Percentiles rank a stretch among this genome's conserved stretches.
Conservation (phyloP, 768 basidiomycete genomes). For the Clitopilus hobsonii region DNA sequence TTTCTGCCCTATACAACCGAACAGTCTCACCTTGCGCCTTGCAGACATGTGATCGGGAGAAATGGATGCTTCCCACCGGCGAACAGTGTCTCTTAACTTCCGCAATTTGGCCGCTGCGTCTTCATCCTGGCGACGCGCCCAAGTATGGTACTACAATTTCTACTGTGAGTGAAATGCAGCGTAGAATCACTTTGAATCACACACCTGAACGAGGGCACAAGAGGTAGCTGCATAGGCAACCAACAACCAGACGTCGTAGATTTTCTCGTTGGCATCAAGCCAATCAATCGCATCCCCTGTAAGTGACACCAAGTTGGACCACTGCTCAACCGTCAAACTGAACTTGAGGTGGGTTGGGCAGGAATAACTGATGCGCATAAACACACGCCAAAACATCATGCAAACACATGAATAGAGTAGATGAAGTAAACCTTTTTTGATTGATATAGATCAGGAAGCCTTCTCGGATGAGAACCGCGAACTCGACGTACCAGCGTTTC, state of each 20-base stretch:
- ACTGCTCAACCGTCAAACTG: slow-evolving; percentile 72
- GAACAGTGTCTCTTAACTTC: slow-evolving; percentile 78
- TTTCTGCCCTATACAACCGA: slow-evolving; percentile 1
- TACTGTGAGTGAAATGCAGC: slow-evolving; percentile 3
- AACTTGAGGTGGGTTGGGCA: slow-evolving; percentile 90
- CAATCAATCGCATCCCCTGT: slow-evolving; percentile 86
- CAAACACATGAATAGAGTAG: slow-evolving; percentile 83
- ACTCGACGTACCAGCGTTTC: slow-evolving; percentile 55
- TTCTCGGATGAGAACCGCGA: neutral
- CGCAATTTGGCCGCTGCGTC: slow-evolving; percentile 71
- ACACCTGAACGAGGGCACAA: slow-evolving; percentile 87
- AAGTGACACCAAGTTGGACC: slow-evolving; percentile 67
- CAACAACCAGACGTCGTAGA: slow-evolving; percentile 85
- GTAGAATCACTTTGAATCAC: slow-evolving; percentile 11
- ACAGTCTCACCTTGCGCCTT: slow-evolving; percentile 74
- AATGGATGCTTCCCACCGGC: slow-evolving; percentile 82
- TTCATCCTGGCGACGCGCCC: slow-evolving; percentile 76
- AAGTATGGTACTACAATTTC: slow-evolving; percentile 79
- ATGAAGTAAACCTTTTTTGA: slow-evolving; percentile 70
- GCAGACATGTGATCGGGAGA: slow-evolving; percentile 94
- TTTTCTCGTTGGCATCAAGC: slow-evolving; percentile 74
- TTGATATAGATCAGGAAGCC: slow-evolving; percentile 6
- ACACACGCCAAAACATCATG: slow-evolving; percentile 98
- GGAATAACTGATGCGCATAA: slow-evolving; percentile 95
- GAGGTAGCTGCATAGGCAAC: slow-evolving; percentile 86